These are phyloP conservation scores for Saccharomyces kudriavzevii DNA, from an alignment of 805 yeast genomes.

Conservation along the genomic window DNA sequence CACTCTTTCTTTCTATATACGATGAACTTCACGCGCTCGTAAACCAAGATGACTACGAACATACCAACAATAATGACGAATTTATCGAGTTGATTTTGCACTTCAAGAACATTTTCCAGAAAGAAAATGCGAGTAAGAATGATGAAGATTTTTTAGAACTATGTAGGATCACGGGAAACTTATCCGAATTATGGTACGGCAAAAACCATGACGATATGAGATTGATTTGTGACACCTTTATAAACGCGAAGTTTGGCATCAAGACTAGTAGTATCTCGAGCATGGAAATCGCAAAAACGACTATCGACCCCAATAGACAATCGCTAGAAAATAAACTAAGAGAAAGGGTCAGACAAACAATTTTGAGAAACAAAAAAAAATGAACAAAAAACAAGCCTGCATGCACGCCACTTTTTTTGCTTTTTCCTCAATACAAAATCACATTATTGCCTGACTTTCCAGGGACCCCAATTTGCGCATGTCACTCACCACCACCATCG, in stretches of 20 bases:
- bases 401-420: not conserved
- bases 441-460: too few species aligned
- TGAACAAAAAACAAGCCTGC: not conserved
- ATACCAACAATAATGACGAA: conserved; percentile 22
- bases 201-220: conserved; percentile 17
- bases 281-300: not conserved
- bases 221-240: conserved; percentile 16
- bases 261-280: not conserved
- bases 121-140: conserved; percentile 6
- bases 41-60: conserved; percentile 11
- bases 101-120: conserved; percentile 4
- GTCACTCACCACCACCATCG: not conserved
- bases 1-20: conserved; percentile 15
- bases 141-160: conserved; percentile 17
- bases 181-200: conserved; percentile 21
- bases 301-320: conserved; percentile 19
- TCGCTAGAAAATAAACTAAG: conserved; percentile 23
- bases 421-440: too few species aligned
- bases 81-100: conserved; percentile 23
- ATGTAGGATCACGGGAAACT: conserved; percentile 21
- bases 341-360: conserved; percentile 17
- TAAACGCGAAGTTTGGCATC: conserved; percentile 12
- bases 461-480: not conserved
- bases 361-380: conserved; percentile 8
- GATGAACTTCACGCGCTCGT: conserved; percentile 11